A percentile compares a stretch with the other conserved stretches of the same genome.
Conservation (phyloP, 495 filamentous ascomycete genomes). For the Usnea hakonensis region DNA sequence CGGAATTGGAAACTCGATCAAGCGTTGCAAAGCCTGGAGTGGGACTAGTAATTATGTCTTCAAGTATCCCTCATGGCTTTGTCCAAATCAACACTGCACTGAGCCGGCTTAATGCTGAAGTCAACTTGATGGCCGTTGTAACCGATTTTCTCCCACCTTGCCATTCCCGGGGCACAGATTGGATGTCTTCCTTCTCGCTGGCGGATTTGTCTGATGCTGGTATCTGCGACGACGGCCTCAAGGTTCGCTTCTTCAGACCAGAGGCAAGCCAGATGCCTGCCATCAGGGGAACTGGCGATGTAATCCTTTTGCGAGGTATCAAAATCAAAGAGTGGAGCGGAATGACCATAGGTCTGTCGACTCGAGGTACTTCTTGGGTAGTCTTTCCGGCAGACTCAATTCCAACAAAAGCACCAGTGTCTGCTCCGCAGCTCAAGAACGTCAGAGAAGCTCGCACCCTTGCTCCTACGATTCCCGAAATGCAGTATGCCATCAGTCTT, state of each 20-base stretch:
- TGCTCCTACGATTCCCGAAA: slow-evolving; percentile 15
- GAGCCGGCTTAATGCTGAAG: slow-evolving; percentile 21
- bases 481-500: slow-evolving; percentile 20
- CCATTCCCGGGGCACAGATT: slow-evolving; percentile 31
- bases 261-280: slow-evolving; percentile 33
- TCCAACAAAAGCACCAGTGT: slow-evolving; percentile 27
- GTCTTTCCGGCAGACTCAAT: slow-evolving; percentile 25
- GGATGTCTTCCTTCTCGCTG: slow-evolving; percentile 42
- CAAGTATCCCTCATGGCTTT: slow-evolving; percentile 25
- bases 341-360: slow-evolving; percentile 25
- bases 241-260: slow-evolving; percentile 44
- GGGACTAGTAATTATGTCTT: slow-evolving; percentile 14
- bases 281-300: slow-evolving; percentile 37
- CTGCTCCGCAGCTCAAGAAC: slow-evolving; percentile 28
- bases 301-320: slow-evolving; percentile 39
- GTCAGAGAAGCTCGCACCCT: slow-evolving; percentile 19
- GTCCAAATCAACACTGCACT: slow-evolving; percentile 34
- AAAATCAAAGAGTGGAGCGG: slow-evolving; percentile 31
- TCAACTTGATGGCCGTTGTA: slow-evolving; percentile 44
- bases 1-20: background rate
- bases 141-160: slow-evolving; percentile 34
- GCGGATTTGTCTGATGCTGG: slow-evolving; percentile 36
- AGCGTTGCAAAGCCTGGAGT: background rate
- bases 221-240: slow-evolving; percentile 36
- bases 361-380: slow-evolving; percentile 21